phyloP scores from a whole-genome alignment of 2,329 filamentous ascomycete genomes.

The Verticillium isaacii region DNA sequence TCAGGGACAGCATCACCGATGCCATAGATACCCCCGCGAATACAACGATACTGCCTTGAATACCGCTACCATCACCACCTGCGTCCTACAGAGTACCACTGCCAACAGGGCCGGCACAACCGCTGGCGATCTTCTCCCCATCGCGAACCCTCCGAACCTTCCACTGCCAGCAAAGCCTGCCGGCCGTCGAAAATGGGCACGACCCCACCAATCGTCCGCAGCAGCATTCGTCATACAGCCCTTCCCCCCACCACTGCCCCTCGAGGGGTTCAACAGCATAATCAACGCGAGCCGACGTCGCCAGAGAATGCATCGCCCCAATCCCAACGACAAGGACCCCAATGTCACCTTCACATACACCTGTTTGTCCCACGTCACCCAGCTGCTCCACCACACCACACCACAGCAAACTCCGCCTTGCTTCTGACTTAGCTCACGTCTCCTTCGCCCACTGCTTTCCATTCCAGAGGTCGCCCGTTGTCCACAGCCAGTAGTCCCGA shows the following conservation, averaged over 20 bases:
- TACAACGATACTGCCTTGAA: background rate
- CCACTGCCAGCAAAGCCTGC: background rate
- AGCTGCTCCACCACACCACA: background rate
- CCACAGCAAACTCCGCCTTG: no score
- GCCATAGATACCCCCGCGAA: background rate
- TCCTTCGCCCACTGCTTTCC: slow-evolving; percentile 46
- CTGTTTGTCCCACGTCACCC: background rate
- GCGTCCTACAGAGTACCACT: background rate
- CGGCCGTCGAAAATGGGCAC: background rate
- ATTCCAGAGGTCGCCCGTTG: slow-evolving; percentile 40
- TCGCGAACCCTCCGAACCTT: background rate
- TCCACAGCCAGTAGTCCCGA: slow-evolving; percentile 47
- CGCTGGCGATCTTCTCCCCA: background rate
- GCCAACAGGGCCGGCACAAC: background rate
- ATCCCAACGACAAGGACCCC: background rate
- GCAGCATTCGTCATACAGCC: background rate
- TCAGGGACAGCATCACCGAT: background rate
- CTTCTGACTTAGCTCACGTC: slow-evolving; percentile 12
- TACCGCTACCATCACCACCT: background rate
- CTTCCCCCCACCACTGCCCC: background rate
- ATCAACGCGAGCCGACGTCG: background rate
- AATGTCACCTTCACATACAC: background rate
- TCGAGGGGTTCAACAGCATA: background rate
- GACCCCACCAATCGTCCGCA: background rate
- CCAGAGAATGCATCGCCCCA: background rate